Base-by-base conservation (phyloP, 345 rosid genomes). In the Psidium friedrichsthalianum region DNA sequence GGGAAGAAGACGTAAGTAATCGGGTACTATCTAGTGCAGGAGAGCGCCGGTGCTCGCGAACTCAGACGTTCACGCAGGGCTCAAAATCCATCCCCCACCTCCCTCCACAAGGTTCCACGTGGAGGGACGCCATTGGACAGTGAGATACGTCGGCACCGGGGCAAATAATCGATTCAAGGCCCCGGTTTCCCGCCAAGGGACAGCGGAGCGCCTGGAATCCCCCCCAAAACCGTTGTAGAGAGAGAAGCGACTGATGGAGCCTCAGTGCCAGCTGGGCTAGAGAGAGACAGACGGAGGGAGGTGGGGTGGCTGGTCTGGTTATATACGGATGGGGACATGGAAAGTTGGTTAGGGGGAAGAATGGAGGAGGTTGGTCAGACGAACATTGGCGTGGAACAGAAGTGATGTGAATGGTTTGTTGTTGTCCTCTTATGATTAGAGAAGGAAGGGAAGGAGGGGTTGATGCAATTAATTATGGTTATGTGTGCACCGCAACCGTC, bases 311-410 rank as follows among this genome's bases (percentile, higher is more conserved):
- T 18, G 56, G 56, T 20, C 5, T 2, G 78, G 8, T 18, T 69
- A 27, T 69, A 32, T 36, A 69, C 36, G 78, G 78, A 18, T 0
- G 12, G 78, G 18, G 78, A 4, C 78, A 69, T 69, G 47, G 78
- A 69, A 32, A 24, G 78, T 69, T 69, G 47, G 78, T 69, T 69
- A 69, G 78, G 20, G 76, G 78, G 25, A 61, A 32, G 44, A 18
- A 69, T 18, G 22, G 21, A 21, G 2, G 83, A 52, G 54, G 24
- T 74, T 74, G 59, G 82, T 74, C 58, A 36, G 86, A 44, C 21
- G 27, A 52, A 54, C 5, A 42, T 69, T 84, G 86, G 86, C 86
- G 83, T 85, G 86, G 83, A 16, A 85, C 21, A 56, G 61, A 78
- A 80, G 86, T 51, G 86, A 85, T 32, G 61, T 56, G 16, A n/a